Base-by-base conservation (phyloP, 306 rosid species). In the Casuarina glauca region DNA sequence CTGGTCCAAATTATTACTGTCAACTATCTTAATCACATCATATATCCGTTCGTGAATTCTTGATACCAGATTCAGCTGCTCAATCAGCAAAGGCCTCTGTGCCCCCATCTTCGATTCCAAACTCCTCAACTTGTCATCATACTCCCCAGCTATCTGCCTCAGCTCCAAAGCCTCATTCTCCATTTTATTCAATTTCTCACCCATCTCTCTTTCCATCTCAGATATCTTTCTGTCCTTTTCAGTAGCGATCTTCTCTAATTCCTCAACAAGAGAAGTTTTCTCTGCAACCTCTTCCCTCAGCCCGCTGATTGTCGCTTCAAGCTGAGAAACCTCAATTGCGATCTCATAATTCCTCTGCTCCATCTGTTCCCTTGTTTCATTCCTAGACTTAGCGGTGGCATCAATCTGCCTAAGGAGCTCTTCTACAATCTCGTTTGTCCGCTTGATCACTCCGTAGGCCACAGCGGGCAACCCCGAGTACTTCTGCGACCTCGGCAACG, bases 271-370 rank as follows among this genome's bases (percentile, higher is more conserved):
- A 9, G 85, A 78, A 41, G 76, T 73, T 79, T 86, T 90, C 85
- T 84, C 87, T 1, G 73, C 84, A 53, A 92, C 93, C 86, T 95
- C 96, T n/a, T 92, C 97, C 76, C 96, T 91, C 87, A 92, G 86
- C 26, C 85, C 93, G 68, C 94, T 79, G 13, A 93, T 93, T 0
- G 90, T 85, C 35, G 99, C 96, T 84, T 95, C 99, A 15, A 95
- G 93, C 88, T 93, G 97, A 61, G 99, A 95, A 78, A 95, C 91
- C 82, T 92, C 97, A 74, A 95, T 95, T 62, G 99, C 99, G 80
- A 95, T 93, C 87, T 95, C 97, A 42, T 95, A 95, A 76, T 88
- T 93, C 85, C 99, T 90, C 80, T 88, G 93, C 79, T 95, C 97
- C 88, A 95, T 88, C 77, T 95, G 97, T 76, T 93, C 99, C 80